These are phyloP conservation scores for Geranium incanum DNA, from an alignment of 441 rosid genomes.

Conservation along the genomic window DNA sequence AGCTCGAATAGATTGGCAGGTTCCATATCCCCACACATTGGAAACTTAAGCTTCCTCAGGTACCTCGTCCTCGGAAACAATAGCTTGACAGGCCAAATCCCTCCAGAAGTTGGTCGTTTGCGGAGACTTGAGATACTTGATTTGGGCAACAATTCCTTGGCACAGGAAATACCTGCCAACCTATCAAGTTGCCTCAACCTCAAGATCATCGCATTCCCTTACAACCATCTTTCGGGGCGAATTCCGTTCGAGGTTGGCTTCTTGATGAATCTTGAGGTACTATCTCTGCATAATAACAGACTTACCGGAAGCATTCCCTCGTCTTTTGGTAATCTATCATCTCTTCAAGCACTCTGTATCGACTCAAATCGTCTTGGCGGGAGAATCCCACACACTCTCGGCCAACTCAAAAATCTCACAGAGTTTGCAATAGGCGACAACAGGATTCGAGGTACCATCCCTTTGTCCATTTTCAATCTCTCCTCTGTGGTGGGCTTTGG, in stretches of 20 bases:
- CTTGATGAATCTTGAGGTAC: background rate
- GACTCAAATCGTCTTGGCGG: background rate
- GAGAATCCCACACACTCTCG: background rate
- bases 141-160: background rate
- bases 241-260: background rate
- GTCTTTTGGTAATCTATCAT: constrained; percentile 15
- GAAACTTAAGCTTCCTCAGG: constrained; percentile 21
- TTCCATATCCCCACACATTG: constrained; percentile 18
- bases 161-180: background rate
- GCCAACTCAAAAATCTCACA: background rate
- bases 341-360: rapidly evolving
- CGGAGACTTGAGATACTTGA: background rate
- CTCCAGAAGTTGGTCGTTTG: constrained; percentile 6
- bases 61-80: background rate
- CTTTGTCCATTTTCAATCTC: constrained; percentile 12
- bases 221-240: background rate
- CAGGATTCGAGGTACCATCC: constrained; percentile 15
- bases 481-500: background rate
- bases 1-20: constrained; percentile 12
- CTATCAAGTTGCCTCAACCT: constrained; percentile 3
- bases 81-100: constrained; percentile 7
- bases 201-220: rapidly evolving
- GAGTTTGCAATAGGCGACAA: rapidly evolving
- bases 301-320: constrained; percentile 10
- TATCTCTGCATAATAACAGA: background rate